Conservation (phyloP, 371 early-diverging fungal genomes). For the Rhizopus stolonifer region DNA sequence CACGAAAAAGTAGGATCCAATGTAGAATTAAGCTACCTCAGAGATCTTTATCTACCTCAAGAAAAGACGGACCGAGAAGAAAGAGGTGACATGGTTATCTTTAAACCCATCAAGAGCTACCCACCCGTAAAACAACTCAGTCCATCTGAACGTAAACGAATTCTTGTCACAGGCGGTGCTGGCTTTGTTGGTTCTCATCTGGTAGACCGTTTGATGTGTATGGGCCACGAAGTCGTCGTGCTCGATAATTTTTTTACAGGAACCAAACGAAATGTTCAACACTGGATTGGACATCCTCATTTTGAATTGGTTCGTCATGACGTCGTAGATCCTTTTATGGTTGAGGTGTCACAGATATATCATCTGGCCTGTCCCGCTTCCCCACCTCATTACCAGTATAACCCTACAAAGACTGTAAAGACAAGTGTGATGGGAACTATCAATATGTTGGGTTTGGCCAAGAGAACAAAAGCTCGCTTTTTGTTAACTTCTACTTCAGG, state of each 20-base stretch:
- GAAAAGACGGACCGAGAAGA: conserved; percentile 29
- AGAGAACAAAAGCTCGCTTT: conserved; percentile 79
- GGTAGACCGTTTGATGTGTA: conserved; percentile 82
- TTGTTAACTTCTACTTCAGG: conserved; percentile 84
- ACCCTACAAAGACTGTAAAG: conserved; percentile 87
- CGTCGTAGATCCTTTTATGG: conserved; percentile 81
- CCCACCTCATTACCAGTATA: conserved; percentile 89
- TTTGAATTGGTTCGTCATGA: conserved; percentile 87
- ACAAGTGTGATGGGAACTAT: conserved; percentile 87
- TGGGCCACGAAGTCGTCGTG: conserved; percentile 87
- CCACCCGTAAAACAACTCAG: conserved; percentile 56
- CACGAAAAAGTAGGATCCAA: conserved; percentile 44
- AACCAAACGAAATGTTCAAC: conserved; percentile 66
- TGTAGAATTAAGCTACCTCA: conserved; percentile 35
- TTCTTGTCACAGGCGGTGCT: conserved; percentile 89
- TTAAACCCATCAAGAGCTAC: conserved; percentile 44
- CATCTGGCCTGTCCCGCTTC: conserved; percentile 89
- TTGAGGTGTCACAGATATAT: conserved; percentile 85
- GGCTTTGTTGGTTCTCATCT: conserved; percentile 90
- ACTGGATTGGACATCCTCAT: conserved; percentile 87
- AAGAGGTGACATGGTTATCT: conserved; percentile 45
- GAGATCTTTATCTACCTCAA: conserved; percentile 49
- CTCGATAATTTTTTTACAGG: conserved; percentile 90
- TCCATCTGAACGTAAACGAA: conserved; percentile 66
- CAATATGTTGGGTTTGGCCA: conserved; percentile 89